These are phyloP conservation scores for Dryas drummondii DNA, from an alignment of 306 rosid species.

Conservation along the genomic window DNA sequence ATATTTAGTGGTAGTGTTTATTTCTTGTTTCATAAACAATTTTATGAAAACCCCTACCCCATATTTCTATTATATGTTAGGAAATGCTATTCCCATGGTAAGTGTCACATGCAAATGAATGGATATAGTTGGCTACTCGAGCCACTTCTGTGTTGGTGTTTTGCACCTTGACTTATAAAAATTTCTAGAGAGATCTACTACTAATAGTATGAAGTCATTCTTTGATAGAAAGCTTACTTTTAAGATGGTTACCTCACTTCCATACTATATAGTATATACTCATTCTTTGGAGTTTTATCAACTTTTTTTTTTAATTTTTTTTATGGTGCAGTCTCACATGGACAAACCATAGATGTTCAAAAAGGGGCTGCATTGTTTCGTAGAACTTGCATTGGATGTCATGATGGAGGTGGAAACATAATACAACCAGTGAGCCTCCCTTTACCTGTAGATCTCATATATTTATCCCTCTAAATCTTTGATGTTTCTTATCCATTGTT, in stretches of 20 bases:
- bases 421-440: slow-evolving; percentile 70
- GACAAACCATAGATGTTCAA: slow-evolving; percentile 63
- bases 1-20: neutral
- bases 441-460: neutral
- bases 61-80: neutral
- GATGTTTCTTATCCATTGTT: slow-evolving; percentile 13
- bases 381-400: slow-evolving; percentile 88
- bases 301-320: neutral
- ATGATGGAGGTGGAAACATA: slow-evolving; percentile 84
- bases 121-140: neutral
- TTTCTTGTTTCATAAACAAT: neutral
- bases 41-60: neutral
- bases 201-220: too few species aligned
- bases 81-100: neutral
- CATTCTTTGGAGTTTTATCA: neutral
- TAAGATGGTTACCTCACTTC: too few species aligned
- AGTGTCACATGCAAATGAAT: neutral
- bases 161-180: neutral
- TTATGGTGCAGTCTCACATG: slow-evolving; percentile 48
- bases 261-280: too few species aligned
- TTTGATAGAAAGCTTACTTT: too few species aligned
- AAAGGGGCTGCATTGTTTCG: slow-evolving; percentile 69
- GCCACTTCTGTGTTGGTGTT: neutral
- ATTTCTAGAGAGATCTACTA: too few species aligned
- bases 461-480: neutral